phyloP scores from a whole-genome alignment of 345 rosid genomes.

The Eucalyptus sp. region DNA sequence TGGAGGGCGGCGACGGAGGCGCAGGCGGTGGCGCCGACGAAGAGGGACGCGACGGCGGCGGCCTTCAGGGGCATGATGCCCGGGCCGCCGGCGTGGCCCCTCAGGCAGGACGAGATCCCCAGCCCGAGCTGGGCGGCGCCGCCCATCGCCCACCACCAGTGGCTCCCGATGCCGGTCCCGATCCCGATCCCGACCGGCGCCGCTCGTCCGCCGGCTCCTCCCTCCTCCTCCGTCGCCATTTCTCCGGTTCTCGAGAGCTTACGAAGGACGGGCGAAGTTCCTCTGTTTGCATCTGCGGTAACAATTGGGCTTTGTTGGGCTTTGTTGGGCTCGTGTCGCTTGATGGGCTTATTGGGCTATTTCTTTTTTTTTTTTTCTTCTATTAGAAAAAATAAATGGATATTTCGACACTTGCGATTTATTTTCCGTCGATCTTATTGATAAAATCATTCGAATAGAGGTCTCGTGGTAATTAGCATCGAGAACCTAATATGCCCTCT shows the following conservation, averaged over 20 bases:
- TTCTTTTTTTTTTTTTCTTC: accelerated
- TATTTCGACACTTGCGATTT: neutral
- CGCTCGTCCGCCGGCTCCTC: neutral
- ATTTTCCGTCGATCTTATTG: accelerated
- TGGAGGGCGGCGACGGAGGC: slow-evolving; percentile 27
- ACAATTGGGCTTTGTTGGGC: neutral
- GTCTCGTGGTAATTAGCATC: neutral
- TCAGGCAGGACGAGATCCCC: slow-evolving; percentile 30
- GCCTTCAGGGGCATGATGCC: slow-evolving; percentile 53
- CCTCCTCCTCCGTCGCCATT: neutral
- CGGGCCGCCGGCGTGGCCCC: slow-evolving; percentile 46
- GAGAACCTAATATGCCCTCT: neutral
- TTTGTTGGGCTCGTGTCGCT: neutral
- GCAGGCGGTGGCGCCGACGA: slow-evolving; percentile 41
- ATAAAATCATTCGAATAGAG: accelerated
- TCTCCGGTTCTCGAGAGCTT: neutral
- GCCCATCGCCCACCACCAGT: slow-evolving; percentile 32
- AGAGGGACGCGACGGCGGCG: slow-evolving; percentile 47
- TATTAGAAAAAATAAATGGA: neutral
- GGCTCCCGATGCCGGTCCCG: neutral
- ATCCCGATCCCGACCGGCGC: neutral
- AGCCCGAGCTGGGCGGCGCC: slow-evolving; percentile 28
- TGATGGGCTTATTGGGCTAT: neutral
- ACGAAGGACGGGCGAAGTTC: neutral
- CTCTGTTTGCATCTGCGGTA: accelerated